phyloP scores from a whole-genome alignment of 2,329 filamentous ascomycete species.

The Aureobasidium leucospermi region DNA sequence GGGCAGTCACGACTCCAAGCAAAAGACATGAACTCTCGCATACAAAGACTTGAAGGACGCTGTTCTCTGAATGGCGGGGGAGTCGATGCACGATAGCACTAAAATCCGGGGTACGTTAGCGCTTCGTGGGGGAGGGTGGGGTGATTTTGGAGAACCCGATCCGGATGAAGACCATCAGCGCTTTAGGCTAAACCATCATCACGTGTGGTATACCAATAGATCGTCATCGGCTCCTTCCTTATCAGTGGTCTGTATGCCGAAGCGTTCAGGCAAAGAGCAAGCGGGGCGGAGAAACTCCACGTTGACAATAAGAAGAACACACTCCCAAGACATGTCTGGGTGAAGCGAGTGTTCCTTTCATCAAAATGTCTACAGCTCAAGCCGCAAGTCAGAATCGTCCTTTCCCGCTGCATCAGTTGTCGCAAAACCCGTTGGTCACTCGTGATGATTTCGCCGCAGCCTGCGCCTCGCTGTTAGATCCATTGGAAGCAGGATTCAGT shows the following conservation, averaged over 20 bases:
- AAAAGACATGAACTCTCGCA: not conserved
- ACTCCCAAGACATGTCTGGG: not conserved
- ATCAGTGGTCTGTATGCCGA: not conserved
- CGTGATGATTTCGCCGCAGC: conserved; percentile 37
- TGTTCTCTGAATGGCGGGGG: not conserved
- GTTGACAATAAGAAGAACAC: not conserved
- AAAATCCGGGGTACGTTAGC: not conserved
- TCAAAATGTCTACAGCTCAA: conserved; percentile 16
- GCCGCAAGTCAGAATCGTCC: conserved; percentile 35
- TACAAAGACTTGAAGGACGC: not conserved
- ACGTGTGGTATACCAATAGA: not conserved
- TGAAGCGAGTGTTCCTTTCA: not conserved
- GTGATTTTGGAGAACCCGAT: not conserved
- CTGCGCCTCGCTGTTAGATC: conserved; percentile 54
- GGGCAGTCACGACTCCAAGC: not conserved
- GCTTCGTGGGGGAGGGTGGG: not conserved
- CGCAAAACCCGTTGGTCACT: conserved; percentile 34
- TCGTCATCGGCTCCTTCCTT: not conserved
- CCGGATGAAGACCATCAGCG: not conserved
- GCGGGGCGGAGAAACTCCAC: not conserved
- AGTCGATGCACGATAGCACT: not conserved
- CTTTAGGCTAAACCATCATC: conserved; percentile 1
- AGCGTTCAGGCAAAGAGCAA: not conserved
- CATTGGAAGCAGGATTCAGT: conserved; percentile 65
- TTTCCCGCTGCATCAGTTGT: conserved; percentile 35